phyloP scores from a whole-genome alignment of 2,329 filamentous ascomycete species.

The Botryosphaeria dothidea region DNA sequence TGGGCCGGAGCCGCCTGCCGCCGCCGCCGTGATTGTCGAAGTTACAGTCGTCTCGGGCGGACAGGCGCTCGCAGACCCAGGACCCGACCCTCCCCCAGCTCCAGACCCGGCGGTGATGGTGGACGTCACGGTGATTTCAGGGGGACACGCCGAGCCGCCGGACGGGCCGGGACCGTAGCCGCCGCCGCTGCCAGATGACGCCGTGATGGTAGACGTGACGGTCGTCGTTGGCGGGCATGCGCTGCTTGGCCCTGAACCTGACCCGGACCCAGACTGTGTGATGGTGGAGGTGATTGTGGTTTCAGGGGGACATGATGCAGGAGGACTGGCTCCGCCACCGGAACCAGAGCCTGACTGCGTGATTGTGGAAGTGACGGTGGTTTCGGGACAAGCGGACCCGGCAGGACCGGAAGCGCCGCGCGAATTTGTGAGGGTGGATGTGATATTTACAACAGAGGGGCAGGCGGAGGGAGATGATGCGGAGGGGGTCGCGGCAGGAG shows the following conservation, averaged over 20 bases:
- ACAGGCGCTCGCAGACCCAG: not conserved
- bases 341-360: not conserved
- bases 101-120: not conserved
- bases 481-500: not conserved
- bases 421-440: not conserved
- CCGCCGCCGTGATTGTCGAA: not conserved
- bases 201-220: not conserved
- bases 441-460: not conserved
- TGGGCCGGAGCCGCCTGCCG: not conserved
- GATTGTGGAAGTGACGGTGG: not conserved
- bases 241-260: not conserved
- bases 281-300: not conserved
- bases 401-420: not conserved
- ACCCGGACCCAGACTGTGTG: not conserved
- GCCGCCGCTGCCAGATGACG: not conserved
- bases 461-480: not conserved
- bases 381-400: not conserved
- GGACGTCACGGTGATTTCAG: conserved; percentile 3
- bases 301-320: not conserved
- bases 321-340: not conserved
- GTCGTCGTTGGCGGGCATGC: not conserved
- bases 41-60: conserved; percentile 2
- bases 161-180: not conserved
- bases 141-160: not conserved
- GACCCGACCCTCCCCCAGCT: not conserved